Conservation (phyloP, 2,329 filamentous ascomycete species). For the Penicillium digitatum region DNA sequence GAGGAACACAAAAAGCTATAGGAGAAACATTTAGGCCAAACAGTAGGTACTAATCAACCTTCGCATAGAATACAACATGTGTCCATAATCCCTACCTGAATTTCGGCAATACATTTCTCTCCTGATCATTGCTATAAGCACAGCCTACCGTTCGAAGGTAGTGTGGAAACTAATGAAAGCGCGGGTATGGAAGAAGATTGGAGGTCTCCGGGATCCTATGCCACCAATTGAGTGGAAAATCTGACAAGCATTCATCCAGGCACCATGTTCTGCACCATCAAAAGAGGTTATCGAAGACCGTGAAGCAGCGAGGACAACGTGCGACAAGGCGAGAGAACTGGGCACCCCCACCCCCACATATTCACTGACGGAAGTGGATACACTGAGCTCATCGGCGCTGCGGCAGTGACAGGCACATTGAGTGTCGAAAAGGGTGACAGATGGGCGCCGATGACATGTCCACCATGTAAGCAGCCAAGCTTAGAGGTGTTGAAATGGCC, state of each 20-base stretch:
- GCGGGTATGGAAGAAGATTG: not conserved
- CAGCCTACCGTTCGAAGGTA: no score
- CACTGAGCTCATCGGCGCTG: not conserved
- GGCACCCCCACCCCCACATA: no score
- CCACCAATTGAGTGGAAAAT: not conserved
- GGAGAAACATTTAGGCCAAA: not conserved
- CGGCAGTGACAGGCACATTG: not conserved
- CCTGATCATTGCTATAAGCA: not conserved
- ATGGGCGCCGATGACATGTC: not conserved
- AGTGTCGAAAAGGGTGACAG: not conserved
- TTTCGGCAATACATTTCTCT: not conserved
- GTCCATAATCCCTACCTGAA: not conserved
- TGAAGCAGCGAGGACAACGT: not conserved
- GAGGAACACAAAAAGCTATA: not conserved
- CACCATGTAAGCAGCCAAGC: not conserved
- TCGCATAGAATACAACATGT: not conserved
- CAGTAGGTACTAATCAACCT: not conserved
- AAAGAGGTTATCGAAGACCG: not conserved
- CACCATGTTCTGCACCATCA: not conserved
- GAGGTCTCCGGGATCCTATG: not conserved
- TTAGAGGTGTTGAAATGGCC: not conserved
- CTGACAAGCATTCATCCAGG: not conserved
- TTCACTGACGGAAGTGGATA: not conserved
- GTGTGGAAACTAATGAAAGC: not conserved
- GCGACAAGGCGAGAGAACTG: not conserved